A percentile compares a stretch with the other conserved stretches of the same genome.
phyloP scores from a whole-genome alignment of 805 yeast species.

The Monosporozyma solicola region DNA sequence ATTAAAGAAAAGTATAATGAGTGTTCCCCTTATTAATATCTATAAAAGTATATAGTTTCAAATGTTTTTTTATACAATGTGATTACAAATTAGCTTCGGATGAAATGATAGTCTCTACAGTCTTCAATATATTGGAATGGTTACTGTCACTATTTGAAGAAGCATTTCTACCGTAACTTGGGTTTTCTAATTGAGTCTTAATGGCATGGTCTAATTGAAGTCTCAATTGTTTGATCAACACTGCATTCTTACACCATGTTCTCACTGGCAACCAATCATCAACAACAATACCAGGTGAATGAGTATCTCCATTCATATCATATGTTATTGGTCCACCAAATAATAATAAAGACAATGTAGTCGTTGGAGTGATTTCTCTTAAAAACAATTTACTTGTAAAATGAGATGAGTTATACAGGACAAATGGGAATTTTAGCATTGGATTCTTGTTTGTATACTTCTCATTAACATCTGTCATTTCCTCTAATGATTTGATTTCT shows the following conservation, averaged over 20 bases:
- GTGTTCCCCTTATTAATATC: not conserved
- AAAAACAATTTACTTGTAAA: constrained; percentile 61
- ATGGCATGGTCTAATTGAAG: constrained; percentile 57
- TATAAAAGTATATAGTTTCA: not conserved
- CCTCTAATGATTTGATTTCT: constrained; percentile 16
- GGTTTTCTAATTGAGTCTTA: constrained; percentile 48
- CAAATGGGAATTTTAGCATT: constrained; percentile 44
- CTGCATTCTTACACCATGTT: constrained; percentile 93
- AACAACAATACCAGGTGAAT: constrained; percentile 75
- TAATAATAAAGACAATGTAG: constrained; percentile 59
- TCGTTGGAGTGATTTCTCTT: constrained; percentile 72
- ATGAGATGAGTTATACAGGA: constrained; percentile 52
- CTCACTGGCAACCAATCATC: constrained; percentile 86
- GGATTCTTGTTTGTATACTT: constrained; percentile 27
- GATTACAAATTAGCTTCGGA: not conserved
- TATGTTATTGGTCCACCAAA: constrained; percentile 70
- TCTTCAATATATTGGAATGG: constrained; percentile 21
- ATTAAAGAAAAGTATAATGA: not conserved
- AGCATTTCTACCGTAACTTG: constrained; percentile 20
- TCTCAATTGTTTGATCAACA: constrained; percentile 64
- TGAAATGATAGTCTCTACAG: constrained; percentile 29
- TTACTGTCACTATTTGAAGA: constrained; percentile 25
- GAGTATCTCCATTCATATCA: constrained; percentile 40
- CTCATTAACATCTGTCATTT: constrained; percentile 11
- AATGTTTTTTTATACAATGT: too few species aligned